These are phyloP conservation scores for Pestalotiopsis sp. DNA, from an alignment of 2,329 filamentous ascomycete species.

Conservation along the genomic window DNA sequence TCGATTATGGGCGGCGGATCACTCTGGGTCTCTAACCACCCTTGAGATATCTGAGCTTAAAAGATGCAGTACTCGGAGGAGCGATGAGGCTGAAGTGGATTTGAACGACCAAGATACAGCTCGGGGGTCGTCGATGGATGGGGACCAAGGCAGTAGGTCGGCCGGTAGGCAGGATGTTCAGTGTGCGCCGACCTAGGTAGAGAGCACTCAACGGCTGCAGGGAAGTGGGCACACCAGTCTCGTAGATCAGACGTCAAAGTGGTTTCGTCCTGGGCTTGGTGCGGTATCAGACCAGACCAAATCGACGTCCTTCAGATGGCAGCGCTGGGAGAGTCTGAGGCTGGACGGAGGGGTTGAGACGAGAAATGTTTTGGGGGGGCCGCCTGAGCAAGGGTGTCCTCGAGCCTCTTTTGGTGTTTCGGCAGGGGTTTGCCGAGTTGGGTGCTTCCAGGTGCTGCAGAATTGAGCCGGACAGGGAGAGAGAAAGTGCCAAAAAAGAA, in stretches of 20 bases:
- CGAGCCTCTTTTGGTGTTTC: slow-evolving; percentile 40
- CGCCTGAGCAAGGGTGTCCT: slow-evolving; percentile 18
- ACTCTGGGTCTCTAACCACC: background rate
- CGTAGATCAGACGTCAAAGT: slow-evolving; percentile 47
- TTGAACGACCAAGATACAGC: background rate
- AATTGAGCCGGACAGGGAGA: slow-evolving; percentile 7
- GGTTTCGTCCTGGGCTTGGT: slow-evolving; percentile 44
- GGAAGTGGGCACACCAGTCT: slow-evolving; percentile 1
- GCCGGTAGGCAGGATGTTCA: background rate
- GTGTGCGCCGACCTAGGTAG: background rate
- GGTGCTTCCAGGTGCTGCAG: slow-evolving; percentile 10
- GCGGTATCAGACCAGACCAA: slow-evolving; percentile 40
- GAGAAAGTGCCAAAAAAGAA: background rate
- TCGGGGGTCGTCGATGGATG: background rate
- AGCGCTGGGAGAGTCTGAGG: slow-evolving; percentile 16
- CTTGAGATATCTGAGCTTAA: background rate
- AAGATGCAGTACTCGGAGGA: background rate
- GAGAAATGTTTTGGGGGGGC: slow-evolving; percentile 42
- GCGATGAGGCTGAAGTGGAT: background rate
- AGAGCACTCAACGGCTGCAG: slow-evolving; percentile 4
- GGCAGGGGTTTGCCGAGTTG: slow-evolving; percentile 32
- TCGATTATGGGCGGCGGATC: background rate
- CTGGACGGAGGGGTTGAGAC: slow-evolving; percentile 42
- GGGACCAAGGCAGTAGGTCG: background rate
- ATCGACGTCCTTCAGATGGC: slow-evolving; percentile 25